phyloP scores from a whole-genome alignment of 768 basidiomycete genomes.

The Termitomyces sp. region DNA sequence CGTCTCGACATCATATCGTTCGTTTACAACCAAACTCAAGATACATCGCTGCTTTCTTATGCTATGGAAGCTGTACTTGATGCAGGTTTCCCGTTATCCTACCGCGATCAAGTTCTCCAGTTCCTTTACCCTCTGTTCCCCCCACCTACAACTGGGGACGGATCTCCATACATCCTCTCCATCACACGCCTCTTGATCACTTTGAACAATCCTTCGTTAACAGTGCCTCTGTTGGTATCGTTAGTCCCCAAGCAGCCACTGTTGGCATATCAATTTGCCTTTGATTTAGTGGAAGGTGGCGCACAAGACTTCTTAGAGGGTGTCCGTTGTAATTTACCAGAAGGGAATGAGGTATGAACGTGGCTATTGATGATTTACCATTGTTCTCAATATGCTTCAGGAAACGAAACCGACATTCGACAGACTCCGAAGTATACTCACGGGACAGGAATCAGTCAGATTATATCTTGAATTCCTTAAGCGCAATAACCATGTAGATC shows the following conservation, averaged over 20 bases:
- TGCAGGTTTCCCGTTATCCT: conserved; percentile 82
- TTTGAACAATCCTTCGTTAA: conserved; percentile 76
- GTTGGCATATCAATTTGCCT: conserved; percentile 92
- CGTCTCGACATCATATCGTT: conserved; percentile 83
- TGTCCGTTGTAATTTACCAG: conserved; percentile 64
- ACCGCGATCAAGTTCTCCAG: conserved; percentile 76
- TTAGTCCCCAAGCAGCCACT: conserved; percentile 69
- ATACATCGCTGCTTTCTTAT: conserved; percentile 80
- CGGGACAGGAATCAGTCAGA: conserved; percentile 89
- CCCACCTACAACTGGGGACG: conserved; percentile 62
- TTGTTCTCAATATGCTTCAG: conserved; percentile 28
- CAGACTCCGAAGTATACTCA: conserved; percentile 77
- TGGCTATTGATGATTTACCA: neutral
- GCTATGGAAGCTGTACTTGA: conserved; percentile 91
- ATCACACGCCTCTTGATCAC: conserved; percentile 89
- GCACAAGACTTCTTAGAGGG: conserved; percentile 88
- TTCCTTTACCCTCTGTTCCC: conserved; percentile 88
- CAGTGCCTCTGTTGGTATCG: conserved; percentile 67
- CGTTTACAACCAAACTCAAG: conserved; percentile 70
- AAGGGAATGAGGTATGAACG: conserved; percentile 54
- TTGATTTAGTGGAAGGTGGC: conserved; percentile 93
- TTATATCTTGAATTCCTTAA: conserved; percentile 94
- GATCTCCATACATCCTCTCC: conserved; percentile 72
- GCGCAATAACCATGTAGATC: conserved; percentile 90
- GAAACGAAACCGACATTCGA: conserved; percentile 61